Conservation (phyloP, 2,329 filamentous ascomycete genomes). For the Diaporthe nobilis region DNA sequence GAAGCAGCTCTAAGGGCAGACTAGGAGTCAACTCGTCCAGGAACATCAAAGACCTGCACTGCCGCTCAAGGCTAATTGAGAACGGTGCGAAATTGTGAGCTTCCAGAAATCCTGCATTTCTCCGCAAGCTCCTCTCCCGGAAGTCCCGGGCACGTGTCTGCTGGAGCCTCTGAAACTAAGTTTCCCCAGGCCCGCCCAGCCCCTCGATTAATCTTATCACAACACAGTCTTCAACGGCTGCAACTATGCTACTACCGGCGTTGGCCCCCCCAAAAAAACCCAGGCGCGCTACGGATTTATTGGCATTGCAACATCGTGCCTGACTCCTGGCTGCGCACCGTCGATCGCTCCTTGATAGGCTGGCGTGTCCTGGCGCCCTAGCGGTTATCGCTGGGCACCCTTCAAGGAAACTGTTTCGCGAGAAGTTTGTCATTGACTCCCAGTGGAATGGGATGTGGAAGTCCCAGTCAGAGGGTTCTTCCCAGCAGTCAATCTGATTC, state of each 20-base stretch:
- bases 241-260: background rate
- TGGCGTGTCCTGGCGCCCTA: background rate
- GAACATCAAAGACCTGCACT: slow-evolving; percentile 14
- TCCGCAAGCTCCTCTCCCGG: slow-evolving; percentile 35
- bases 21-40: slow-evolving; percentile 5
- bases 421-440: background rate
- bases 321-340: background rate
- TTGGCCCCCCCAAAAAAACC: background rate
- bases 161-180: slow-evolving; percentile 32
- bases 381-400: background rate
- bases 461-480: background rate
- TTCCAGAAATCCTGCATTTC: slow-evolving; percentile 30
- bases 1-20: background rate
- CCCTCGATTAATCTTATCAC: slow-evolving; percentile 31
- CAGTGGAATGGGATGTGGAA: background rate
- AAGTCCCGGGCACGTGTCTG: slow-evolving; percentile 34
- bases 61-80: background rate
- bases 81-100: slow-evolving; percentile 21
- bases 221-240: slow-evolving; percentile 24
- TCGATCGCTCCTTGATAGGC: background rate
- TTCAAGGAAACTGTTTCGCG: background rate
- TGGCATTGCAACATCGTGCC: slow-evolving; percentile 14
- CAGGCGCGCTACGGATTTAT: background rate
- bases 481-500: background rate
- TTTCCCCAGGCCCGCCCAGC: slow-evolving; percentile 37